Base-by-base conservation (phyloP, 805 yeast genomes). In the Candida sphagnicola region DNA sequence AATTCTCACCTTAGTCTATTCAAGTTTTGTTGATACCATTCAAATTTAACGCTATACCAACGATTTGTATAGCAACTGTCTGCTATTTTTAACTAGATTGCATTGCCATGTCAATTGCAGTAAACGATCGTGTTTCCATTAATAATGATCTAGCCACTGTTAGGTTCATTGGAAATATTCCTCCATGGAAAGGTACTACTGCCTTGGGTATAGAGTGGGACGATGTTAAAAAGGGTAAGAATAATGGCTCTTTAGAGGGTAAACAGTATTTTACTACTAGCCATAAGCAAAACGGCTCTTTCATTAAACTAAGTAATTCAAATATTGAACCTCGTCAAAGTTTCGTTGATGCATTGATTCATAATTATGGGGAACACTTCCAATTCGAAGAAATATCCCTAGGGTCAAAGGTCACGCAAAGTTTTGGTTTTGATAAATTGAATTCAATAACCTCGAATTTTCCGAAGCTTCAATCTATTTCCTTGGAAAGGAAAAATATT, bases 161-260 rank as follows among this genome's bases (percentile, higher is more conserved):
- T 2, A 61, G 71, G 36, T 89, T 54, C 49, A 51, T 72, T 2
- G 96, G 96, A 0, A 31, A 36, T 2, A 59, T 88, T 0, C 78
- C 80, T 0, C 67, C 62, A 10, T 88, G 96, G 96, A 61, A 61
- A 4, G 72, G 75, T 0, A 53, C 56, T 8, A 29, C 46, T 1
- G 88, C 91, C 0, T 57, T 76, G 11, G 97, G 97, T 0, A 70
- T 90, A 3, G 96, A 90, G 56, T 90, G 96, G 96, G 97, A 90
- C 54, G 66, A 78, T 32, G 59, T 71, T 0, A 39, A 43, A 0
- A 65, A 88, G 25, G 97, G 97, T 1, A 86, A 81, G 49, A 78
- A 89, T 54, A 62, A 74, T 44, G 98, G 98, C 0, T 41, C 53
- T 1, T 43, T 77, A 18, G 65, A 74, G 15, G 86, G 82, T 0